Conservation (phyloP, 2,329 filamentous ascomycete genomes). For the Fusarium newnesense region DNA sequence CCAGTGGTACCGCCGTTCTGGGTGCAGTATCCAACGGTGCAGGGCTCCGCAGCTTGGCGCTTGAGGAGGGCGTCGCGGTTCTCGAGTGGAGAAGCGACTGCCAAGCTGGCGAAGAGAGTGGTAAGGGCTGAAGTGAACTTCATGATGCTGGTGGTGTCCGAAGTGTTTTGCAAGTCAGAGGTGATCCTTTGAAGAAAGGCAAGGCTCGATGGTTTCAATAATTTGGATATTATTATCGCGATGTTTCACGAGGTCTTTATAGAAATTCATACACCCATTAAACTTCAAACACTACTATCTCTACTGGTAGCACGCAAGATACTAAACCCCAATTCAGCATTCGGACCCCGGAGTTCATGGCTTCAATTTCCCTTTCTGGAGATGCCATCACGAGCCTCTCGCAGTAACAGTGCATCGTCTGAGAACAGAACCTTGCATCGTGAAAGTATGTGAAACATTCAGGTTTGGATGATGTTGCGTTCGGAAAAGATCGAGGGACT, state of each 20-base stretch:
- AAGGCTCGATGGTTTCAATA: not conserved
- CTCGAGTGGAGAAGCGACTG: slow-evolving; percentile 26
- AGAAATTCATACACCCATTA: not conserved
- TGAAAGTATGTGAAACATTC: slow-evolving; percentile 13
- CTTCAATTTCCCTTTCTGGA: slow-evolving; percentile 14
- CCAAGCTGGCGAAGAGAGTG: slow-evolving; percentile 29
- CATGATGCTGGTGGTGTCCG: slow-evolving; percentile 11
- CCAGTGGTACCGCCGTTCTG: slow-evolving; percentile 48
- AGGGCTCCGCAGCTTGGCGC: slow-evolving; percentile 62
- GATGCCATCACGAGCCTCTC: not conserved
- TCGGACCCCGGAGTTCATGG: slow-evolving; percentile 1
- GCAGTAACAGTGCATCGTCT: not conserved
- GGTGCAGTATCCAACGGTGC: slow-evolving; percentile 47
- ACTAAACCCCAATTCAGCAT: slow-evolving; percentile 1
- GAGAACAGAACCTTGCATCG: not conserved
- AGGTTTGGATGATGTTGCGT: not conserved
- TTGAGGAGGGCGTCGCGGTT: slow-evolving; percentile 29
- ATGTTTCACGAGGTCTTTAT: slow-evolving; percentile 2
- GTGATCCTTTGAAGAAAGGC: not conserved
- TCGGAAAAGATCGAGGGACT: not conserved
- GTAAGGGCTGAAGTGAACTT: slow-evolving; percentile 26
- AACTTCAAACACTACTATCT: no score
- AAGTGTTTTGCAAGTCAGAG: not conserved
- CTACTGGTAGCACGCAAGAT: not conserved
- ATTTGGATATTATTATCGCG: not conserved